Base-by-base conservation (phyloP, 2,329 filamentous ascomycete genomes). In the Onygenales sp. region DNA sequence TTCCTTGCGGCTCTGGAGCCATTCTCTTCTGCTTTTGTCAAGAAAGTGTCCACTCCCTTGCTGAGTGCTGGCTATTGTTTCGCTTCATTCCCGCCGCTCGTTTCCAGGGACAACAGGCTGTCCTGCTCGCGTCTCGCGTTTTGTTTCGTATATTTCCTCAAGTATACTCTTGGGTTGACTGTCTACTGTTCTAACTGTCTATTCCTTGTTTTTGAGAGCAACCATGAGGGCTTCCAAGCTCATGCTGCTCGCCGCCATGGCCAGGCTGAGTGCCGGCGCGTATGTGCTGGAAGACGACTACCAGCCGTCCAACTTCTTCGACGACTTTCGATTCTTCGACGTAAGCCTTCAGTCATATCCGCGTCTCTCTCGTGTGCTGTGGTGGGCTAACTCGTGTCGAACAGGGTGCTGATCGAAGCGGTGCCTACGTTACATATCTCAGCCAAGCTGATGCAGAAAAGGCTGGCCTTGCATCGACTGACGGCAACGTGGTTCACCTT, bases 361-460 rank as follows among this genome's bases (percentile, higher is more conserved):
- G 34, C 21, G 6, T 8, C 7, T 9, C 27, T 6, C 11, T 11
- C 21, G 36, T 31, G 11, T 49, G 11, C 10, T 40, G 17, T 31
- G n/a, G 14, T 7, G 4, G 31, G 34, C 21, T 47, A 33, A 51
- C 21, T 7, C 17, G n/a, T 37, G 39, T 36, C 27, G 33, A n/a
- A 47, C 51, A 75, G 72, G 67, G 55, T 13, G 17, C 60, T 3
- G 88, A 93, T 62, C 88, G 88, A 0, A 93, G 88, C 2, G 62
- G 83, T 57, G 88, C 88, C 34, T 88, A 83, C 61, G 88, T 93
- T 60, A 70, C 80, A 56, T 93, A 90, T 62, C 77, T 83, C 52
- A 73, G 80, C 58, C 74, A 77, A 49, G 54, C 65, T n/a, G 78
- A 77, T 1, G 86, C 87, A 52, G 77, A 79, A 55, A 63, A 66